Evolutionary conservation across 2,329 filamentous ascomycete genomes (phyloP).

Genomic region (Blumeriella jaapii): DNA sequence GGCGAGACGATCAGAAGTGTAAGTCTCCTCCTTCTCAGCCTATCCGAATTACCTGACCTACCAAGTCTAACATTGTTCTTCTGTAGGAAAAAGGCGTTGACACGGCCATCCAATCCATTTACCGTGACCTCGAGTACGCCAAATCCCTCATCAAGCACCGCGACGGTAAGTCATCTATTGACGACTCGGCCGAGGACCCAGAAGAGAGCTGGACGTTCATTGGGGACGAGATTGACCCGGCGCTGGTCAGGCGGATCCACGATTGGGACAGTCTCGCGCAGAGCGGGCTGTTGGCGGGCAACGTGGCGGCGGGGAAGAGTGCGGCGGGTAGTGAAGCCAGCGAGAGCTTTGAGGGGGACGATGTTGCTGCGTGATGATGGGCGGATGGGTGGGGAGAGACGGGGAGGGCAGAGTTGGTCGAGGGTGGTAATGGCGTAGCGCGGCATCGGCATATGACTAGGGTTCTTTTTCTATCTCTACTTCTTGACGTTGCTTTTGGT

Average conservation of each 20-base stretch:
- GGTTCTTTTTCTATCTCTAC: too few species aligned
- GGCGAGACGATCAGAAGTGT: slow-evolving; percentile 83
- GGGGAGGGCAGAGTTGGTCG: background rate
- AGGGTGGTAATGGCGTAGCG: slow-evolving; percentile 2
- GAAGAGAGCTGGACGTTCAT: slow-evolving; percentile 88
- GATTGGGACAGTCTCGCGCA: slow-evolving; percentile 25
- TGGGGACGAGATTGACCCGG: slow-evolving; percentile 35
- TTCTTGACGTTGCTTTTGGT: too few species aligned
- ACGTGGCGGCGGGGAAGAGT: slow-evolving; percentile 2
- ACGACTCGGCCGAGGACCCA: slow-evolving; percentile 48
- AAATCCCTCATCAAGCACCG: slow-evolving; percentile 66
- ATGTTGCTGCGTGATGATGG: background rate
- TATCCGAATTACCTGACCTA: background rate
- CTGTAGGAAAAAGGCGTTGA: slow-evolving; percentile 89
- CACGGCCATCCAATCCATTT: slow-evolving; percentile 81
- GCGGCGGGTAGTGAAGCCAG: too few species aligned
- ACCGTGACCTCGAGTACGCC: slow-evolving; percentile 90
- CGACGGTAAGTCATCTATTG: slow-evolving; percentile 39
- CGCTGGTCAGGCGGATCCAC: slow-evolving; percentile 23
- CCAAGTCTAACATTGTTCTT: too few species aligned
- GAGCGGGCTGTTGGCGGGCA: slow-evolving; percentile 10
- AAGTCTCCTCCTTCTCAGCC: slow-evolving; percentile 30
- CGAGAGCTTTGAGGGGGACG: too few species aligned
- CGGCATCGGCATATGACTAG: too few species aligned
- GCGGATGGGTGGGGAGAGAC: too few species aligned